phyloP scores from a whole-genome alignment of 2,329 filamentous ascomycete species.

The Elsinoe australis region DNA sequence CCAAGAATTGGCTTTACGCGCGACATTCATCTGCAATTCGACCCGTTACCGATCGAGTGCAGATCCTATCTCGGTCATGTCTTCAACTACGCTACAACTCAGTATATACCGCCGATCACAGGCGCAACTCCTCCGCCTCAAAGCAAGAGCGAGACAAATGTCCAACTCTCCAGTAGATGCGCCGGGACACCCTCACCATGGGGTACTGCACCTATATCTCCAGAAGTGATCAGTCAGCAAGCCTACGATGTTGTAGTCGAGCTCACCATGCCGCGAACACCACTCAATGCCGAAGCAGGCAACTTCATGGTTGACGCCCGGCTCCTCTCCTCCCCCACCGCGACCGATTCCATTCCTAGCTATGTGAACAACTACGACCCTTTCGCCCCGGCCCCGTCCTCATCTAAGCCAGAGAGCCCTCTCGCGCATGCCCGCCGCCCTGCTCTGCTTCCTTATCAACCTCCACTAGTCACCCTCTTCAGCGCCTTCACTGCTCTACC shows the following conservation, averaged over 20 bases:
- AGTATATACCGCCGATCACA: background rate
- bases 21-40: slow-evolving; percentile 60
- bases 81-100: background rate
- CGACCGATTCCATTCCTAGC: slow-evolving; percentile 11
- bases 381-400: slow-evolving; percentile 12
- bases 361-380: slow-evolving; percentile 10
- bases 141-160: slow-evolving; percentile 7
- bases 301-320: slow-evolving; percentile 92
- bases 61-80: slow-evolving; percentile 2
- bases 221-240: slow-evolving; percentile 60
- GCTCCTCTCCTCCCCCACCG: slow-evolving; percentile 44
- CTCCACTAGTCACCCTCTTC: slow-evolving; percentile 57
- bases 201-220: slow-evolving; percentile 43
- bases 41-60: slow-evolving; percentile 32
- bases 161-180: slow-evolving; percentile 1
- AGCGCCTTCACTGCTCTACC: slow-evolving; percentile 57
- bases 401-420: slow-evolving; percentile 22
- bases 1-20: slow-evolving; percentile 56
- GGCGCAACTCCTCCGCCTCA: slow-evolving; percentile 1
- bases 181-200: slow-evolving; percentile 35
- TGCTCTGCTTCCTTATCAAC: slow-evolving; percentile 71
- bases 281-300: slow-evolving; percentile 64
- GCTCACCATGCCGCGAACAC: slow-evolving; percentile 70
- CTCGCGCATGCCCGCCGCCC: slow-evolving; percentile 57
- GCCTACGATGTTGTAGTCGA: slow-evolving; percentile 75